phyloP scores from a whole-genome alignment of 345 rosid genomes.

The Salix exigua region DNA sequence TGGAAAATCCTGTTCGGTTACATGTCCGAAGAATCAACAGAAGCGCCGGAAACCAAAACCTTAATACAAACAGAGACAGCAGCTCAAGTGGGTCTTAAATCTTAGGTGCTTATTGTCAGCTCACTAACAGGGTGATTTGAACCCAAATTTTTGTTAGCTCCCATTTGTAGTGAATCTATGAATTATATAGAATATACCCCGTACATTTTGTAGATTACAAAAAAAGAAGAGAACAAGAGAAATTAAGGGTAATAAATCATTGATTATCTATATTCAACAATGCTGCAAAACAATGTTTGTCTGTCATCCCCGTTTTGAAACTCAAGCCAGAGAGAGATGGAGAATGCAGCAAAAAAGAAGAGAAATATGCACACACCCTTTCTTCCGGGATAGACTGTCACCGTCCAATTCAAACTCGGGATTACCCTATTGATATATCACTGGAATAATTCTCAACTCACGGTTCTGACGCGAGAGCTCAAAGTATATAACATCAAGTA shows the following conservation, averaged over 20 bases:
- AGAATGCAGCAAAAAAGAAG: neutral
- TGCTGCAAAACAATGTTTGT: neutral
- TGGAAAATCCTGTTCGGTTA: constrained; percentile 60
- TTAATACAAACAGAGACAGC: constrained; percentile 1
- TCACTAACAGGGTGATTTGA: neutral
- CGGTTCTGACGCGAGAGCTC: no score
- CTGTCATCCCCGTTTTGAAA: neutral
- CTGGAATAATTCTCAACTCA: no score
- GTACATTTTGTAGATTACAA: neutral
- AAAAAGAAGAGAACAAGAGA: neutral
- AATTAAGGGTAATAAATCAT: neutral
- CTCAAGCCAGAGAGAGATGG: neutral
- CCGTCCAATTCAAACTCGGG: no score
- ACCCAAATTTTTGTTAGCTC: neutral
- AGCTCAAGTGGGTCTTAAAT: neutral
- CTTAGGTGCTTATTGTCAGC: neutral
- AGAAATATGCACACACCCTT: neutral
- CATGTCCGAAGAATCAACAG: constrained; percentile 43
- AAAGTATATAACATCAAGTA: neutral
- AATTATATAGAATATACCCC: neutral
- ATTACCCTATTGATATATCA: no score
- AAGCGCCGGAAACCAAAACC: constrained; percentile 16
- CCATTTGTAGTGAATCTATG: neutral
- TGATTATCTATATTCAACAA: neutral
- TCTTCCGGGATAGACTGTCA: no score